Base-by-base conservation (phyloP, 495 filamentous ascomycete genomes). In the Baudoinia panamericana region DNA sequence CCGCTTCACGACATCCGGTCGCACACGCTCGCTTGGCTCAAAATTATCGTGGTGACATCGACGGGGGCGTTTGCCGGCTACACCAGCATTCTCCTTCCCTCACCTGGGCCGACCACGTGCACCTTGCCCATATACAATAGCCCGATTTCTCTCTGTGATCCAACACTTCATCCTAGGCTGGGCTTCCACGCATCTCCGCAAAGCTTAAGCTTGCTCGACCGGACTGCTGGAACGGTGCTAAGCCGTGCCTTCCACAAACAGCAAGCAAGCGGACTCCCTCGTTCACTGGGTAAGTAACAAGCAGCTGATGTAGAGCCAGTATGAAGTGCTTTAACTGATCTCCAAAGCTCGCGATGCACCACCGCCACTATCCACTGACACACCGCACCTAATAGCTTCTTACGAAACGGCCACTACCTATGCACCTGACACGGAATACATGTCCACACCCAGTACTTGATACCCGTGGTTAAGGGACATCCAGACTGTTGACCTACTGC, bases 231-330 rank as follows among this genome's bases (percentile, higher is more conserved):
- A 8, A 20, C 26, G 8, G 5, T 13, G n/a, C 18, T 17, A 6
- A 19, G 31, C 16, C 31, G 37, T 23, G 37, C 37, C 37, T 40
- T 40, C 37, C 37, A 4, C 37, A 30, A 29, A 4, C 37, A 40
- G 27, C 24, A 28, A 40, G 24, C 37, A 13, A 30, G 16, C 23
- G 13, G n/a, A 3, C 24, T 40, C 24, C 37, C 15, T 40, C 37
- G 30, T 40, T 40, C 23, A 40, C 25, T 28, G 26, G 16, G 16
- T 16, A 24, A 12, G 27, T 40, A 38, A 38, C 26, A 29, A 9
- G 13, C 13, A 29, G 9, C 9, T n/a, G 13, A 9, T 29, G 13
- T n/a, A 29, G 13, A 29, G 26, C 13, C 9, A 29, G 13, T 9
- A 9, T 29, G 9, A 9, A 13, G 26, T 9, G 9, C 26, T n/a